phyloP scores from a whole-genome alignment of 306 rosid genomes.

The Cucumis melo region DNA sequence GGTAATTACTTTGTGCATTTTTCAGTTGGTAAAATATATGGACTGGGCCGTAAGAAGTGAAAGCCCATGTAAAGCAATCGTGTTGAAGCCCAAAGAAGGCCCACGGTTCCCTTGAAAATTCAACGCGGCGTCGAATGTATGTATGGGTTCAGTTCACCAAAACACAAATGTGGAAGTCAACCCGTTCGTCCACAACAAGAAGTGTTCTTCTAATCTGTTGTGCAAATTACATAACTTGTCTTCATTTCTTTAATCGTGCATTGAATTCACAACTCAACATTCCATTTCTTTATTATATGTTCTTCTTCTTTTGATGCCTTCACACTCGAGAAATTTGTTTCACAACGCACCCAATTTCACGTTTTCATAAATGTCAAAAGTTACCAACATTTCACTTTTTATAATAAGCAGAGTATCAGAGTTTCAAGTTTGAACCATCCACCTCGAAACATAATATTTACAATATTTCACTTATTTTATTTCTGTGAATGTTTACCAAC shows the following conservation, averaged over 20 bases:
- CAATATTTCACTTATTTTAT: too few relatives aligned
- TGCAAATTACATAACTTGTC: neutral
- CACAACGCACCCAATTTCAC: neutral
- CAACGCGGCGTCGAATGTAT: too few relatives aligned
- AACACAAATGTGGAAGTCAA: neutral
- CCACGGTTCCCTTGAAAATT: neutral
- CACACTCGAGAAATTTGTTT: neutral
- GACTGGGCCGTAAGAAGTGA: neutral
- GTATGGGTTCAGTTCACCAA: neutral
- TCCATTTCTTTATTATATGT: neutral
- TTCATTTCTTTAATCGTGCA: neutral
- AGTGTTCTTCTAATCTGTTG: neutral
- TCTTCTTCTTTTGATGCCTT: neutral
- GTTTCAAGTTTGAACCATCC: too few relatives aligned
- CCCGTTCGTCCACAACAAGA: neutral
- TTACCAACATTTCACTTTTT: neutral
- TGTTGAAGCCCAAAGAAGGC: neutral
- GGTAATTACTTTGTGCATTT: too few relatives aligned
- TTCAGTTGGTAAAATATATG: too few relatives aligned
- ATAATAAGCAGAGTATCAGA: too few relatives aligned
- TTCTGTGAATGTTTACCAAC: too few relatives aligned
- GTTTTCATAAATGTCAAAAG: neutral
- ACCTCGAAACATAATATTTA: too few relatives aligned
- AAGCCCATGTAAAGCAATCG: neutral
- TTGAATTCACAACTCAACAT: neutral